phyloP scores from a whole-genome alignment of 2,329 filamentous ascomycete genomes.

The Aureobasidium vineae region DNA sequence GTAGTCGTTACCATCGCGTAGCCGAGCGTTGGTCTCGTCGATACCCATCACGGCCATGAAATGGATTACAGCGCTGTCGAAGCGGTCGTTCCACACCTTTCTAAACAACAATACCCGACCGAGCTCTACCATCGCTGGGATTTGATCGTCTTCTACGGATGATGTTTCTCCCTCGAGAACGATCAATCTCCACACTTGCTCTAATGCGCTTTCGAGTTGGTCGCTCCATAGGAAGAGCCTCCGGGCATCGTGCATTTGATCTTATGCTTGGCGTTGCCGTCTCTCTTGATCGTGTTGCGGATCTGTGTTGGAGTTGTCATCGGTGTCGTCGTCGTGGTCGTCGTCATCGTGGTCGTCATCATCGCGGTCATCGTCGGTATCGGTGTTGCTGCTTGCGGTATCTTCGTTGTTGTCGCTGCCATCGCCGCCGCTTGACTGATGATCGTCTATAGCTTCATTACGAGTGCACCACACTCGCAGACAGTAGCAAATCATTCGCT shows the following conservation, averaged over 20 bases:
- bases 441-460: background rate
- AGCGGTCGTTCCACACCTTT: slow-evolving; percentile 24
- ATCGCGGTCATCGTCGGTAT: background rate
- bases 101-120: slow-evolving; percentile 21
- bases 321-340: background rate
- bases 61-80: slow-evolving; percentile 28
- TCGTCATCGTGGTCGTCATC: background rate
- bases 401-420: background rate
- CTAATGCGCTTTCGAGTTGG: background rate
- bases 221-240: slow-evolving; percentile 19
- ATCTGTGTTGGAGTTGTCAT: background rate
- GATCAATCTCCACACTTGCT: background rate
- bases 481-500: slow-evolving; percentile 30
- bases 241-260: background rate
- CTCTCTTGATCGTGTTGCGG: background rate
- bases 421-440: too few relatives aligned
- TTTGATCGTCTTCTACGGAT: slow-evolving; percentile 22
- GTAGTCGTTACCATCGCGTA: slow-evolving; percentile 24
- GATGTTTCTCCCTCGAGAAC: background rate
- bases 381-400: background rate
- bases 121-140: slow-evolving; percentile 17
- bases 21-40: slow-evolving; percentile 25
- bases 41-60: slow-evolving; percentile 29
- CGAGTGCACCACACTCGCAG: slow-evolving; percentile 23
- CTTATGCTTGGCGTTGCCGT: background rate